These are phyloP conservation scores for Carallia pectinifolia DNA, from an alignment of 345 rosid species.

Conservation along the genomic window DNA sequence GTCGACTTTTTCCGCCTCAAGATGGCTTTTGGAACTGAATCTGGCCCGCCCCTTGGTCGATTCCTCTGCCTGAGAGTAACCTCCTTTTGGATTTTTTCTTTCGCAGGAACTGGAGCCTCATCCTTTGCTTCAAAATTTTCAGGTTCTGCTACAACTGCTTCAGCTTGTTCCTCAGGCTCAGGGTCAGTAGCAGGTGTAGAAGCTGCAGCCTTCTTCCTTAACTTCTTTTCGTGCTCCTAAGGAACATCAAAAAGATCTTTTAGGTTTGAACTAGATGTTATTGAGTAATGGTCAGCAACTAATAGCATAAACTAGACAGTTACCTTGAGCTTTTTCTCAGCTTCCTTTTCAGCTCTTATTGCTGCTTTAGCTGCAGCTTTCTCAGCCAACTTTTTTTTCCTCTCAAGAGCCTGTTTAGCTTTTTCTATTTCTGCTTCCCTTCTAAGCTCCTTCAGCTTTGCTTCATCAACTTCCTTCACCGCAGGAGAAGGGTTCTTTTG, in stretches of 20 bases:
- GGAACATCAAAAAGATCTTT: slow-evolving; percentile 6
- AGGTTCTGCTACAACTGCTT: slow-evolving; percentile 40
- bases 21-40: slow-evolving; percentile 63
- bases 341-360: slow-evolving; percentile 83
- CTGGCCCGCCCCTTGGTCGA: slow-evolving; percentile 48
- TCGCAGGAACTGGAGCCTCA: slow-evolving; percentile 36
- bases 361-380: slow-evolving; percentile 92
- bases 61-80: slow-evolving; percentile 41
- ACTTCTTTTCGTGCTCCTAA: slow-evolving; percentile 86
- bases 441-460: slow-evolving; percentile 74
- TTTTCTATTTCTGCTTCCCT: slow-evolving; percentile 85
- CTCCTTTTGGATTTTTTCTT: slow-evolving; percentile 47
- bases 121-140: slow-evolving; percentile 45
- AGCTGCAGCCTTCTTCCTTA: slow-evolving; percentile 64
- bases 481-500: slow-evolving; percentile 35
- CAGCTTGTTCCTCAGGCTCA: slow-evolving; percentile 45
- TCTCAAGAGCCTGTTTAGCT: slow-evolving; percentile 86
- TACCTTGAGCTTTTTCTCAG: slow-evolving; percentile 89
- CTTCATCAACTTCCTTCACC: slow-evolving; percentile 48
- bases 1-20: slow-evolving; percentile 66
- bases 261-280: neutral
- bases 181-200: slow-evolving; percentile 25
- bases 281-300: neutral
- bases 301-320: slow-evolving; percentile 13
- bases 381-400: slow-evolving; percentile 92